Evolutionary conservation across 352 stramenopile genomes (phyloP), one percentile per base, ranked within the genome.

Genomic region (Pythium volutum): DNA sequence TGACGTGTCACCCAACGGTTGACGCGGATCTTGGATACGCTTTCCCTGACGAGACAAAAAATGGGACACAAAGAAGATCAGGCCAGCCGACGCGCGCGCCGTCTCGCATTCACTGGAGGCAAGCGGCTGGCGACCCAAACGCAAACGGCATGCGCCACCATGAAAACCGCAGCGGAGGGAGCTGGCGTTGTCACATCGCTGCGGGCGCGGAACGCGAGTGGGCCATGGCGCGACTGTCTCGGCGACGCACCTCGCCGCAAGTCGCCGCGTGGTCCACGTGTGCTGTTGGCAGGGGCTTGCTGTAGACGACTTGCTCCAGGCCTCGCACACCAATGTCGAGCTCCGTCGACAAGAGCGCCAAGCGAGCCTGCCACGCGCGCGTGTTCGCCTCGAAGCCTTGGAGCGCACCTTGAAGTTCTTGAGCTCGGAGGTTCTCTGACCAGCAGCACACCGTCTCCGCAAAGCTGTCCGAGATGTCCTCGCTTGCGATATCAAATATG

Each of bases 1-100:
- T 67, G 60, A 62, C 43, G 60, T 62, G 43, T 36, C 60, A 58
- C 9, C n/a, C 41, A 43, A 34, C 31, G 42, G 36, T 58, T 59
- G 58, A 55, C 25, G 22, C 34, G 50, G 31, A 20, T 14, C 34
- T 55, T 14, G 4, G 57, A 64, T 64, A 25, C 20, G 46, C 57
- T 61, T 26, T 25, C 34, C 16, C 27, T 54, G 29, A 41, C 47
- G 16, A 10, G 15, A 18, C 25, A 31, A 31, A n/a, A 36, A 11
- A 36, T 36, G 31, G 7, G 23, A 33, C 20, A 51, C 16, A 23
- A 49, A 25, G 42, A 45, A 7, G 38, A 45, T n/a, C n/a, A n/a
- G n/a, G n/a, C n/a, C n/a, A 45, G 18, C 8, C 38, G 38, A 22
- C 9, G 9, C 5, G 38, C 38, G 6, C 38, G 8, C 9, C 38